Base-by-base conservation (phyloP, 2,329 filamentous ascomycete species). In the Sphaerulina musiva region DNA sequence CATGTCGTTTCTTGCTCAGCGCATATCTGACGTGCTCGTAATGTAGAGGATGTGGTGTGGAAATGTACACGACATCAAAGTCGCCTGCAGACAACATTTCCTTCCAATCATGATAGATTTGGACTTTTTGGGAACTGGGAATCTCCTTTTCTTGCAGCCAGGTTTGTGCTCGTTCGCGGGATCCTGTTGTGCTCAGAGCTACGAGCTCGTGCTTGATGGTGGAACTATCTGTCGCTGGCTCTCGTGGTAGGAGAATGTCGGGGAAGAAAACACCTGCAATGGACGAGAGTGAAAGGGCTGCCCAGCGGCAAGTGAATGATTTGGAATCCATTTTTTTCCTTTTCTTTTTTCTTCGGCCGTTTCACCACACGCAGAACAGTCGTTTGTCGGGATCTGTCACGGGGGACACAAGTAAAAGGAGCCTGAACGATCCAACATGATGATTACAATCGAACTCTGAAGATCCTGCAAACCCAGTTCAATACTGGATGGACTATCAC, bases 51-150 rank as follows among this genome's bases (percentile, higher is more conserved):
- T 67, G 64, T 17, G 65, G 65, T 31, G 65, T 66, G 42, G 65
- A 67, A 46, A 68, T 64, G 60, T 68, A 68, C 12, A 68, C 62
- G 47, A 66, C 49, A 48, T 67, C 66, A 48, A 66, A 67, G 46
- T 67, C 60, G 42, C 59, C 62, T 48, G 62, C 52, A 55, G 61
- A 52, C 38, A 66, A 56, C 64, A 67, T 61, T 32, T 51, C 59
- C 53, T 67, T 55, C 63, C 59, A 64, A 14, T 60, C 63, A 48
- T 56, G 45, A 54, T 62, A 65, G 40, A 67, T 50, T 2, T 48
- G 46, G 38, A 67, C 42, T n/a, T 40, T 45, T 9, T 60, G 52
- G 9, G 59, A 45, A 56, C 63, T 45, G 8, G 53, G 59, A 23
- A 66, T 58, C 49, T 62, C 61, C 51, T 64, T 59, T 11, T 53